A percentile compares a stretch with the other conserved stretches of the same genome.
phyloP scores from a whole-genome alignment of 768 basidiomycete species.

The Kwoniella sp. region DNA sequence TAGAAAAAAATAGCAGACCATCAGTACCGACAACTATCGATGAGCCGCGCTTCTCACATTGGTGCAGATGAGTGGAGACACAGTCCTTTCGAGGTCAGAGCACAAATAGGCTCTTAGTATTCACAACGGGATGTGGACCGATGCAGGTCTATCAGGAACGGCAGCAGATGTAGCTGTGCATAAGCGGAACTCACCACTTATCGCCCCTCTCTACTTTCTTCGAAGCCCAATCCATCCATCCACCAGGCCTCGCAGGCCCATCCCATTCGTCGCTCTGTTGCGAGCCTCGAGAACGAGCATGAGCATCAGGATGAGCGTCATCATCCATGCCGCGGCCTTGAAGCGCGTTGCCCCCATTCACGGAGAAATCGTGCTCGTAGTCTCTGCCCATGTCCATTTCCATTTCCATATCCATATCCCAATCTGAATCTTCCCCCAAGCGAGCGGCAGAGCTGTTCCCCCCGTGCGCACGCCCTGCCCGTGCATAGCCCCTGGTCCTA shows the following conservation, averaged over 20 bases:
- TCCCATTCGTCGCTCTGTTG: constrained; percentile 31
- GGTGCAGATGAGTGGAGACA: no score
- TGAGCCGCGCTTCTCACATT: no score
- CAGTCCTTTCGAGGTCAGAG: no score
- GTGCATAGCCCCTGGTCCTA: not conserved
- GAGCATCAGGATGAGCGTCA: not conserved
- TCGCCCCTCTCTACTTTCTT: constrained; percentile 41
- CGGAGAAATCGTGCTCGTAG: constrained; percentile 7
- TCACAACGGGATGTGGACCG: no score
- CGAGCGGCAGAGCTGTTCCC: not conserved
- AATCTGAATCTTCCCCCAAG: constrained; percentile 7
- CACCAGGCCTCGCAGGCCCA: constrained; percentile 46
- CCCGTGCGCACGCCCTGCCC: no score
- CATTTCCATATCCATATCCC: not conserved
- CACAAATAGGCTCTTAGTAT: no score
- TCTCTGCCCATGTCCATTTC: not conserved
- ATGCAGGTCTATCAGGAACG: not conserved
- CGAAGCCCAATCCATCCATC: constrained; percentile 38
- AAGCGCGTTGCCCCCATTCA: not conserved
- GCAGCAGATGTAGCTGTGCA: not conserved
- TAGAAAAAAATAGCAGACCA: not conserved
- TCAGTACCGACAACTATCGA: not conserved
- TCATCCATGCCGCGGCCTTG: constrained; percentile 1
- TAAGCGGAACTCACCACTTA: constrained; percentile 38
- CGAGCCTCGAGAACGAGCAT: not conserved